phyloP scores from a whole-genome alignment of 371 early-diverging fungal genomes.

The Blakeslea trispora region DNA sequence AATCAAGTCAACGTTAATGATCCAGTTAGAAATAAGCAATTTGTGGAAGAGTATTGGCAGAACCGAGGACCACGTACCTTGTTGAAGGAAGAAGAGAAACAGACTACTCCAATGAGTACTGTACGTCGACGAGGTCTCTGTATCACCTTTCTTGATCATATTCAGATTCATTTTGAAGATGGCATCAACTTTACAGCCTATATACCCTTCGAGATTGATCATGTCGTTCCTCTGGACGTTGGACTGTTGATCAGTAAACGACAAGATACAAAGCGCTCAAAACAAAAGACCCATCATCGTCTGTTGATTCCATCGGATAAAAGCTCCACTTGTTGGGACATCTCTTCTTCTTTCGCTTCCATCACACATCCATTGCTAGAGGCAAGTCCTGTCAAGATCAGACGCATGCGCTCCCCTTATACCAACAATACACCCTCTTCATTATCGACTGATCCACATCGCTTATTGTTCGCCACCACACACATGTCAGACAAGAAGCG shows the following conservation, averaged over 20 bases:
- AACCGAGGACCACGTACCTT: slow-evolving; percentile 16
- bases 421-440: slow-evolving; percentile 1
- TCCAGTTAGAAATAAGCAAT: slow-evolving; percentile 2
- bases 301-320: neutral
- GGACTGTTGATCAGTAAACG: slow-evolving; percentile 17
- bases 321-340: slow-evolving; percentile 5
- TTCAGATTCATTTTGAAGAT: slow-evolving; percentile 17
- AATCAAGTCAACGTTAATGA: slow-evolving; percentile 2
- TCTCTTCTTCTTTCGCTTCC: slow-evolving; percentile 19
- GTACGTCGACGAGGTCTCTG: slow-evolving; percentile 15
- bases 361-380: slow-evolving; percentile 18
- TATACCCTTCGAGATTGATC: slow-evolving; percentile 23
- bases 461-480: slow-evolving; percentile 15
- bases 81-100: slow-evolving; percentile 2
- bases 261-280: slow-evolving; percentile 1
- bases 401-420: neutral
- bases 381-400: slow-evolving; percentile 16
- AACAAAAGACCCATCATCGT: slow-evolving; percentile 5
- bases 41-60: slow-evolving; percentile 10
- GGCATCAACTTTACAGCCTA: slow-evolving; percentile 11
- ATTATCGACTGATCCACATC: slow-evolving; percentile 1
- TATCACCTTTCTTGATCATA: slow-evolving; percentile 17
- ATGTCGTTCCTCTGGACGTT: slow-evolving; percentile 20
- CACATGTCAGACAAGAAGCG: slow-evolving; percentile 6
- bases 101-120: neutral